phyloP scores from a whole-genome alignment of 139 green algal genomes.

The Desmodesmus armatus region DNA sequence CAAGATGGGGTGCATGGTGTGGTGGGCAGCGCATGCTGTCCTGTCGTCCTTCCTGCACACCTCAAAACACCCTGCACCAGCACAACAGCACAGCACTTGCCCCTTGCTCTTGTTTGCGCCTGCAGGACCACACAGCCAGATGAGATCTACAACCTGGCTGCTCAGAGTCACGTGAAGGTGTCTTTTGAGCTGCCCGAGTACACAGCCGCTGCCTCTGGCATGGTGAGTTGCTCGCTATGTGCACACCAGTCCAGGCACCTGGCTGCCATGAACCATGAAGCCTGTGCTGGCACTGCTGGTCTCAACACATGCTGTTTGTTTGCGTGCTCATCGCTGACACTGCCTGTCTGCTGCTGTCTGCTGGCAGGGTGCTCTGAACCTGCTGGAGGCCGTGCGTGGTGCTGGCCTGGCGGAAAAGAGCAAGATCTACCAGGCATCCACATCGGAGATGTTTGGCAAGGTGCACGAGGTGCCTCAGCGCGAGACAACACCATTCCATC shows the following conservation, averaged over 20 bases:
- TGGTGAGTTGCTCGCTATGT: constrained; percentile 51
- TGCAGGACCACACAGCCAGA: constrained; percentile 55
- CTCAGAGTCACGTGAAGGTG: constrained; percentile 78
- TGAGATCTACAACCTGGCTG: constrained; percentile 88
- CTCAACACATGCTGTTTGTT: neutral
- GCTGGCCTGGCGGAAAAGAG: constrained; percentile 56
- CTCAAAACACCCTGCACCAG: neutral
- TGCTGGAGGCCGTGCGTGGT: constrained; percentile 77
- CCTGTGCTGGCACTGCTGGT: neutral
- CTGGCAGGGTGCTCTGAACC: constrained; percentile 60
- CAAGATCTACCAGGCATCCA: constrained; percentile 84
- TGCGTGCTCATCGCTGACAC: neutral
- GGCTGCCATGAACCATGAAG: too few species aligned
- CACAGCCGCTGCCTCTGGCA: constrained; percentile 72
- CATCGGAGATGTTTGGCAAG: constrained; percentile 83
- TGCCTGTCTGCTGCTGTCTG: neutral
- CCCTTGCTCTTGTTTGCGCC: too few species aligned
- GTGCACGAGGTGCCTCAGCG: constrained; percentile 79
- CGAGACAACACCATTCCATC: constrained; percentile 81
- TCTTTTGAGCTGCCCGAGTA: constrained; percentile 84
- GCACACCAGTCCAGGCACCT: constrained; percentile 41
- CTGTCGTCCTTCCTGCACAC: neutral
- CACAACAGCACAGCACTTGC: too few species aligned
- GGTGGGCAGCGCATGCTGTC: too few species aligned
- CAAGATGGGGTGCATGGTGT: neutral